A percentile compares a stretch with the other conserved stretches of the same genome.
Evolutionary conservation across 1,284 basidiomycete species (phyloP).

Genomic region (Irpex rosettiformis): DNA sequence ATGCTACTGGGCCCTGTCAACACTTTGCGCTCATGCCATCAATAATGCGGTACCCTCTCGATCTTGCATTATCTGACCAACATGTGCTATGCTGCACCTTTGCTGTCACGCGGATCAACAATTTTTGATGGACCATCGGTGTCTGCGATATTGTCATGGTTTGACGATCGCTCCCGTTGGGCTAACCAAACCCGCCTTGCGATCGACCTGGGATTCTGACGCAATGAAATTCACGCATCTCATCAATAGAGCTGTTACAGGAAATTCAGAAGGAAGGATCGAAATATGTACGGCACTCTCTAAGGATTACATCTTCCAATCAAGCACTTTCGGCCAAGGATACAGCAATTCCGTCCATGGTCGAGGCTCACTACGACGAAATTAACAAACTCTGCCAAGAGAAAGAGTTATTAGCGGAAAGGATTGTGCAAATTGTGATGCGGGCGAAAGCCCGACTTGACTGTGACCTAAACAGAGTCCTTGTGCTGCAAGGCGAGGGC

Average conservation of each 20-base stretch:
- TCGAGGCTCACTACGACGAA: constrained; percentile 48
- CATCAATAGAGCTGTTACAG: constrained; percentile 43
- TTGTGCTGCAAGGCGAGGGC: constrained; percentile 51
- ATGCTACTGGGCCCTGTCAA: neutral
- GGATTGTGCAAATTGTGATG: constrained; percentile 48
- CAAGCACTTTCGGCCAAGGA: constrained; percentile 32
- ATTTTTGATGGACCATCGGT: neutral
- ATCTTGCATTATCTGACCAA: neutral
- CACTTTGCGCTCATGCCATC: neutral
- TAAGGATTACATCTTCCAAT: constrained; percentile 33
- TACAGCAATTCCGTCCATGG: constrained; percentile 42
- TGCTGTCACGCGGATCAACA: neutral
- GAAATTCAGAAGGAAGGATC: constrained; percentile 52
- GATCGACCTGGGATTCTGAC: neutral
- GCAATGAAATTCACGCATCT: neutral
- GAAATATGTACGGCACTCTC: constrained; percentile 49
- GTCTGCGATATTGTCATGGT: neutral
- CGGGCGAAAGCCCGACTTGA: constrained; percentile 54
- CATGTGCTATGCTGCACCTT: neutral
- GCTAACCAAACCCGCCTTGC: neutral
- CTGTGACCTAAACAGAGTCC: constrained; percentile 50
- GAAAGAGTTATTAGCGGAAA: constrained; percentile 52
- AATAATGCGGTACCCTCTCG: neutral
- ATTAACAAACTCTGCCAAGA: constrained; percentile 51
- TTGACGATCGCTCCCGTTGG: neutral